phyloP scores from a whole-genome alignment of 306 rosid genomes.

The peach (Prunus persica) region Prunus_persica_NCBIv2 NC_034012.1:13213001-13213500 shows the following conservation, averaged over 20 bases:
- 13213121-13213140: neutral
- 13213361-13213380: neutral
- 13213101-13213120: neutral
- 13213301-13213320: neutral
- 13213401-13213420: neutral
- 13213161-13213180: conserved; percentile 9
- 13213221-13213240: conserved; percentile 21
- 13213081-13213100: neutral
- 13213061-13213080: neutral
- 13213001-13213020: conserved; percentile 60
- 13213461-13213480: neutral
- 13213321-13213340: neutral
- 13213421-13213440: neutral
- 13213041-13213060: neutral
- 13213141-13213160: conserved; percentile 5
- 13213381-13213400: neutral
- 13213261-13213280: neutral
- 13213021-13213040: conserved; percentile 46
- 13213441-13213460: neutral
- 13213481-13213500: neutral
- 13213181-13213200: conserved; percentile 9
- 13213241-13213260: neutral
- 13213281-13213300: neutral
- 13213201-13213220: conserved; percentile 5
- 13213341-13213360: neutral